Conservation (phyloP, 805 yeast genomes). For the Suhomyces faveliae region DNA sequence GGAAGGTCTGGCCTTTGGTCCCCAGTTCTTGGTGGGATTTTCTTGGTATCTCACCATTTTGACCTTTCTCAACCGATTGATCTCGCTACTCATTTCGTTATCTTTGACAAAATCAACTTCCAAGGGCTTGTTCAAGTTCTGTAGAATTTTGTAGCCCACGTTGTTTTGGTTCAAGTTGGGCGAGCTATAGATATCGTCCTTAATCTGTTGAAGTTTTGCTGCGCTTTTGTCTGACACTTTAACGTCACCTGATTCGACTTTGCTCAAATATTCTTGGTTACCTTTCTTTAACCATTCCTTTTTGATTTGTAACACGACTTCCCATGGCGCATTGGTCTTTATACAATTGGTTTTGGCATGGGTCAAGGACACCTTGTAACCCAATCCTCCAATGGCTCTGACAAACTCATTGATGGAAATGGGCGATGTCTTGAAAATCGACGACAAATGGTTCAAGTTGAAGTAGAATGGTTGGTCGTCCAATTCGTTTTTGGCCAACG, state of each 20-base stretch:
- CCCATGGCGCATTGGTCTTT: constrained; percentile 90
- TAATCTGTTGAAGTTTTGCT: constrained; percentile 21
- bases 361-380: constrained; percentile 78
- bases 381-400: constrained; percentile 82
- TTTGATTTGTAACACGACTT: constrained; percentile 68
- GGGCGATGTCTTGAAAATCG: constrained; percentile 75
- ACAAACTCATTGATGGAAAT: constrained; percentile 72
- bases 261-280: constrained; percentile 27
- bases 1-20: constrained; percentile 82
- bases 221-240: constrained; percentile 10
- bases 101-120: constrained; percentile 56
- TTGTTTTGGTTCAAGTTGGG: constrained; percentile 39
- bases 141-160: constrained; percentile 58
- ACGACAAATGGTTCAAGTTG: constrained; percentile 72
- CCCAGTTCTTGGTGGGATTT: constrained; percentile 95
- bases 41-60: constrained; percentile 87
- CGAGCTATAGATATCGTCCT: constrained; percentile 32
- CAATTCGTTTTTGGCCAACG: constrained; percentile 75
- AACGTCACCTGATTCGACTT: constrained; percentile 12
- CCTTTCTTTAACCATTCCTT: constrained; percentile 52
- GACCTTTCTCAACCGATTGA: constrained; percentile 64
- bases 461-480: constrained; percentile 67
- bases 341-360: constrained; percentile 85
- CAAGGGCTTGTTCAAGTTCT: constrained; percentile 28
- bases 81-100: constrained; percentile 55